Evolutionary conservation across 164 flowering plant genomes (phyloP), one percentile per base, ranked within the genome.

Genomic region (Aristolochia fimbriata): DNA sequence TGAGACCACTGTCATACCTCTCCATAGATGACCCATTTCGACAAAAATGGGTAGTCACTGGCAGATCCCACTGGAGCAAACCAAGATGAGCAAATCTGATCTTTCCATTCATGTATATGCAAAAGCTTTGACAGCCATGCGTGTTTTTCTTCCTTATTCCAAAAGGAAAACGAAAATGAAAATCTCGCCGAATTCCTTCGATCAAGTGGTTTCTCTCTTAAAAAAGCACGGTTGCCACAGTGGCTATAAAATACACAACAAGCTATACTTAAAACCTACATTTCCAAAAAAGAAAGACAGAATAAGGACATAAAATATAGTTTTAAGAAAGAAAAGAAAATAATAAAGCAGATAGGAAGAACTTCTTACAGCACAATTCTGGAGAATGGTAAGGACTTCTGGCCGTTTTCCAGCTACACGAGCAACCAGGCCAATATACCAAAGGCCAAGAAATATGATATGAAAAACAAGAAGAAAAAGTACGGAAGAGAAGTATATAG

Each of bases 11-110:
- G 17, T 37, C 48, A 51, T 80, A 91, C 97, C 96, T 91, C 91
- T 19, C 95, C 96, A 76, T 94, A 94, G 64, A 94, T 78, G 65
- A 88, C 96, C 99, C 99, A 94, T 78, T 94, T 91, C 21, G 99
- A 94, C 62, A 91, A 70, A 62, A 94, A 73, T 23, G 99, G 99
- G 75, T 88, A 94, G 66, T 94, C 99, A 77, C 85, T 85, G 24
- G 97, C 99, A 60, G 96, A 88, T 17, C 99, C 99, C 71, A 94
- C 96, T n/a, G 97, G 97, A 50, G 97, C 99, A 83, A 94, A 94
- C 99, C 99, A 94, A 64, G 99, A 94, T 49, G 86, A 83, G 77
- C 99, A 91, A 49, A 94, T 82, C 67, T 85, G 86, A 47, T 91
- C 96, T 70, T 94, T 91, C 66, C 81, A 80, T 73, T 94, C 84